phyloP scores from a whole-genome alignment of 805 yeast species.

The Jamesozyma hellenica region DNA sequence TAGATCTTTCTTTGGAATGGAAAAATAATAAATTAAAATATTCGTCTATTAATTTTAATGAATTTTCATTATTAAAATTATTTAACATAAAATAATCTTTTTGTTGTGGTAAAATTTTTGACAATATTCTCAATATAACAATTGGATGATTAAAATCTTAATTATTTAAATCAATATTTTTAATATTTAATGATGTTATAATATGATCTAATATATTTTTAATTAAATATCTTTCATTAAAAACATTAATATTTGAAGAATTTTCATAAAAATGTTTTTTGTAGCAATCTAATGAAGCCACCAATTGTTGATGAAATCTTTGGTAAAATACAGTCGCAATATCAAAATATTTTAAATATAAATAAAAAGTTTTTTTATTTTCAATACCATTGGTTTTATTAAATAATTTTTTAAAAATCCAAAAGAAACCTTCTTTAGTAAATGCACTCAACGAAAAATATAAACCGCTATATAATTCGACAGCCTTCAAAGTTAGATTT shows the following conservation, averaged over 20 bases:
- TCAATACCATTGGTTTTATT: slow-evolving; percentile 3
- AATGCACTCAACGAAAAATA: slow-evolving; percentile 8
- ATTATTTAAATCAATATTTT: neutral
- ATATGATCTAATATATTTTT: neutral
- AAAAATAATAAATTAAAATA: neutral
- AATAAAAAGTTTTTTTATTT: slow-evolving; percentile 8
- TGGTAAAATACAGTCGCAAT: slow-evolving; percentile 1
- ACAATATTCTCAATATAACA: neutral
- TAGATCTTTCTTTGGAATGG: neutral
- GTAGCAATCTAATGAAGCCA: slow-evolving; percentile 5
- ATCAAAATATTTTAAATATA: slow-evolving; percentile 10
- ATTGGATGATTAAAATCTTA: slow-evolving; percentile 2
- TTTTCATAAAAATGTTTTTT: neutral
- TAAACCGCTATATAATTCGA: slow-evolving; percentile 7
- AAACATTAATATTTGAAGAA: neutral
- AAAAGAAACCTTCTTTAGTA: slow-evolving; percentile 9
- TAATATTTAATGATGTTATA: neutral
- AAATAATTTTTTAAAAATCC: slow-evolving; percentile 7
- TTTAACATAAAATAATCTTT: neutral
- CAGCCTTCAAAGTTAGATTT: neutral
- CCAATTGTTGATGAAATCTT: neutral
- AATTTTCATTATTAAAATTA: neutral
- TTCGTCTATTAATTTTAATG: neutral
- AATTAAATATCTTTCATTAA: neutral
- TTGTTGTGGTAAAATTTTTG: neutral